A percentile compares a stretch with the other conserved stretches of the same genome.
phyloP scores from a whole-genome alignment of 164 flowering plant species.

The Piper longum region DNA sequence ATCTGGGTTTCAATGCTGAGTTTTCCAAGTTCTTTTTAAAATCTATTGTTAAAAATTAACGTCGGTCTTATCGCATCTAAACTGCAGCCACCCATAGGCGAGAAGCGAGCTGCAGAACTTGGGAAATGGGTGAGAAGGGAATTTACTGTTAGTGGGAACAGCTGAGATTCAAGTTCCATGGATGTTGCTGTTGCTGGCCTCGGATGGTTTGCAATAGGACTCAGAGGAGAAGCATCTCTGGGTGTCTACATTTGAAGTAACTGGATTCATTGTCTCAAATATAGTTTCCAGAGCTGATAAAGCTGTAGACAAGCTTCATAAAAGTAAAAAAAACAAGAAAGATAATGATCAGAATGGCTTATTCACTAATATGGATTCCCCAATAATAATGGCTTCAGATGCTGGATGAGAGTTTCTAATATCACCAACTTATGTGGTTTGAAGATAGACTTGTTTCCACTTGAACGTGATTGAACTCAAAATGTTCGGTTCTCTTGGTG shows the following conservation, averaged over 20 bases:
- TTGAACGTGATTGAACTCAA: not conserved
- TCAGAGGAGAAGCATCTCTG: constrained; percentile 71
- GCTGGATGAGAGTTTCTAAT: not conserved
- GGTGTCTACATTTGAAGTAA: constrained; percentile 56
- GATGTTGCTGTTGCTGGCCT: constrained; percentile 87
- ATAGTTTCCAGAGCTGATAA: constrained; percentile 75
- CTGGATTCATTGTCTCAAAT: constrained; percentile 81
- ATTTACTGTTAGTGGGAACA: constrained; percentile 41
- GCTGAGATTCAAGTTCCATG: constrained; percentile 71
- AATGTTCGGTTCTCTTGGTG: not conserved
- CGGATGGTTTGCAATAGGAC: constrained; percentile 90
- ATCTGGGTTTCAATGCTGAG: not conserved
- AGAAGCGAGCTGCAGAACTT: constrained; percentile 55
- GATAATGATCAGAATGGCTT: constrained; percentile 9
- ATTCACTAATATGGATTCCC: not conserved
- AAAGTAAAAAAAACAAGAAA: constrained; percentile 25
- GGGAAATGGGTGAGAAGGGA: constrained; percentile 70
- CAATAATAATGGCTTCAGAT: not conserved
- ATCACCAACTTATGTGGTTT: not conserved
- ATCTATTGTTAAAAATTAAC: not conserved
- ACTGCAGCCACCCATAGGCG: constrained; percentile 80
- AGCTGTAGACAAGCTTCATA: constrained; percentile 29
- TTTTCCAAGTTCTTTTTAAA: not conserved
- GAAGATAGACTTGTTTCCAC: not conserved
- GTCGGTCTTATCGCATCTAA: not conserved